Percentiles rank a stretch among this genome's conserved stretches.
phyloP scores from a whole-genome alignment of 257 asterid genomes.

The Solanum sejunctum region DNA sequence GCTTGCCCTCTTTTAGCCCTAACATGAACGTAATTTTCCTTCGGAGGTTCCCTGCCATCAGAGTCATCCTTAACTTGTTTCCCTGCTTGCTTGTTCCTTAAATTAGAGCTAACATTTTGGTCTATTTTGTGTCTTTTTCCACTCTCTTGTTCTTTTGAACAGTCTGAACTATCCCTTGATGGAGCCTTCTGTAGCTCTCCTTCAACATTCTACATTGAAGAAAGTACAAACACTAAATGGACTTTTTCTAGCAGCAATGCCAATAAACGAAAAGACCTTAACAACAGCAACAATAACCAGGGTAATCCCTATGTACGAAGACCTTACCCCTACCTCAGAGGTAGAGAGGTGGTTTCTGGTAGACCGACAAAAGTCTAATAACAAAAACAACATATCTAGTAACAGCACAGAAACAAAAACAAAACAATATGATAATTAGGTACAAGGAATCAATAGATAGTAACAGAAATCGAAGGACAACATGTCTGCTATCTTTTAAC shows the following conservation, averaged over 20 bases:
- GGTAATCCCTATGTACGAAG: not conserved
- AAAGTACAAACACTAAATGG: not conserved
- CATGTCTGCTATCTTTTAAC: not conserved
- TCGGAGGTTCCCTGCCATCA: slow-evolving; percentile 43
- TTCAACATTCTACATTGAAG: slow-evolving; percentile 33
- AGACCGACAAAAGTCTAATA: not conserved
- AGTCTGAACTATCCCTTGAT: slow-evolving; percentile 33
- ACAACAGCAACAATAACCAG: not conserved
- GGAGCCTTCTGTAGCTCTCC: slow-evolving; percentile 36
- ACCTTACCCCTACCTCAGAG: not conserved
- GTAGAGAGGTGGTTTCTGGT: not conserved
- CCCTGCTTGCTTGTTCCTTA: slow-evolving; percentile 26
- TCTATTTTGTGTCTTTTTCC: slow-evolving; percentile 31
- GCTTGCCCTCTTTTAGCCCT: slow-evolving; percentile 95
- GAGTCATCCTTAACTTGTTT: slow-evolving; percentile 46
- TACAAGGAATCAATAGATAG: not conserved
- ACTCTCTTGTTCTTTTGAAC: slow-evolving; percentile 33
- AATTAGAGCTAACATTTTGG: slow-evolving; percentile 20
- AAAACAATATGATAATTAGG: not conserved
- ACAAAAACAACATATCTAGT: not conserved
- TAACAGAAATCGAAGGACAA: not conserved
- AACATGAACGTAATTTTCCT: slow-evolving; percentile 68
- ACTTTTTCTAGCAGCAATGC: not conserved
- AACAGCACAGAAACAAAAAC: not conserved
- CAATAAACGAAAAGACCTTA: not conserved